Conservation (phyloP, 1,284 basidiomycete genomes). For the Veloboletus limbatus region DNA sequence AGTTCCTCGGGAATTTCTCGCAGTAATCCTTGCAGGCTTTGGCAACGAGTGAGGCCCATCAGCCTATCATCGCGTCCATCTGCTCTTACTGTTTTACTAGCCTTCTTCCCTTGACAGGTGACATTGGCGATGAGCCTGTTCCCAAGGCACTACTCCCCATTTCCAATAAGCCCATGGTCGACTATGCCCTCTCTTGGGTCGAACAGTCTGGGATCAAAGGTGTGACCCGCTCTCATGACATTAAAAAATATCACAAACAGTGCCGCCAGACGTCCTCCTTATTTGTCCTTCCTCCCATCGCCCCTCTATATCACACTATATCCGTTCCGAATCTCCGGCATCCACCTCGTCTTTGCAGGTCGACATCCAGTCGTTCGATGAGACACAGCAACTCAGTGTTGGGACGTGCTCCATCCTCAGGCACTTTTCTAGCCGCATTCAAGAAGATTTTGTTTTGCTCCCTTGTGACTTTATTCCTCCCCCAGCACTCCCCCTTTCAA, state of each 20-base stretch:
- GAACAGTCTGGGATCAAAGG: constrained; percentile 85
- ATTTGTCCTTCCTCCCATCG: constrained; percentile 79
- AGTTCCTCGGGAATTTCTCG: constrained; percentile 71
- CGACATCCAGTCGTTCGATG: constrained; percentile 74
- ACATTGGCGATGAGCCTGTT: constrained; percentile 71
- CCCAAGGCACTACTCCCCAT: constrained; percentile 87
- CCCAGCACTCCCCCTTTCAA: constrained; percentile 63
- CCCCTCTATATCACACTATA: constrained; percentile 73
- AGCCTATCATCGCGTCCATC: not conserved
- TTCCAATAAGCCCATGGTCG: constrained; percentile 84
- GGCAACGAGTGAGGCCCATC: constrained; percentile 75
- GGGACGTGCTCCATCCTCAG: constrained; percentile 72
- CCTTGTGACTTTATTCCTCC: constrained; percentile 90
- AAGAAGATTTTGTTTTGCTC: constrained; percentile 84
- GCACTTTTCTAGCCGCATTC: constrained; percentile 66
- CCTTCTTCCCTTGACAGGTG: constrained; percentile 67
- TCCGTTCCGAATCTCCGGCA: constrained; percentile 63
- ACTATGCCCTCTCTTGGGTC: constrained; percentile 82
- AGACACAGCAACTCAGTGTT: constrained; percentile 56
- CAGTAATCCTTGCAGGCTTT: constrained; percentile 82
- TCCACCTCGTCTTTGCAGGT: constrained; percentile 61
- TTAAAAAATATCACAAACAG: constrained; percentile 9
- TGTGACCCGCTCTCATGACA: constrained; percentile 32
- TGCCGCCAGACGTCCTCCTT: constrained; percentile 70
- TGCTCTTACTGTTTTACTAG: constrained; percentile 40